phyloP scores from a whole-genome alignment of 2,329 filamentous ascomycete genomes.

The Microdochium nivale region DNA sequence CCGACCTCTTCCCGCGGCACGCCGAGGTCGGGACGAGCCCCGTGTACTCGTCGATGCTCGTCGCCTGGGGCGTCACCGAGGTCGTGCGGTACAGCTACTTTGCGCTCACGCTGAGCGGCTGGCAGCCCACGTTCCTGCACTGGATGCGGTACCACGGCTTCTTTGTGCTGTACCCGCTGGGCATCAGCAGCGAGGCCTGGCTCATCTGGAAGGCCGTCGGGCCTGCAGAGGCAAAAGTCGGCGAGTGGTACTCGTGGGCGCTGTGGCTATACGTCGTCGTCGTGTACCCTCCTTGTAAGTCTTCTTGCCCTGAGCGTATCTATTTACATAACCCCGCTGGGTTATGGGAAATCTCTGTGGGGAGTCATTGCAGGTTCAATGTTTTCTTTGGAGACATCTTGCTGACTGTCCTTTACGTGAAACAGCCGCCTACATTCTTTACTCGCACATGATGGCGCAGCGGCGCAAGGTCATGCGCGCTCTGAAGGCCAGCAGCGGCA shows the following conservation, averaged over 20 bases:
- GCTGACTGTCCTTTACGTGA: constrained; percentile 7
- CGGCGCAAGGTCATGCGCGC: constrained; percentile 67
- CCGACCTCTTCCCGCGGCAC: constrained; percentile 62
- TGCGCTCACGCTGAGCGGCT: constrained; percentile 57
- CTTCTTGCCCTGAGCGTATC: neutral
- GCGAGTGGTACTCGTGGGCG: constrained; percentile 51
- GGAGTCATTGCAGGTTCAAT: neutral
- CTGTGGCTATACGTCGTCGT: constrained; percentile 67
- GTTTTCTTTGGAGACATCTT: constrained; percentile 2
- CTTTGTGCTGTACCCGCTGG: constrained; percentile 84
- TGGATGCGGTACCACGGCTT: constrained; percentile 93
- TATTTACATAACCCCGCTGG: neutral
- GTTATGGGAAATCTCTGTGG: too few relatives aligned
- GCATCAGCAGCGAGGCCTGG: constrained; percentile 79
- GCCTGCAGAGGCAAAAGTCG: constrained; percentile 40
- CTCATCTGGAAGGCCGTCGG: constrained; percentile 65
- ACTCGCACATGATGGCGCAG: constrained; percentile 92
- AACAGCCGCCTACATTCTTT: constrained; percentile 70
- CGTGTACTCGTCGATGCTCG: constrained; percentile 68
- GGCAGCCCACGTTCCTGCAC: constrained; percentile 56
- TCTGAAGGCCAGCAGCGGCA: constrained; percentile 31
- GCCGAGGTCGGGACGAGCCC: constrained; percentile 37
- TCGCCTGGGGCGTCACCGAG: constrained; percentile 86
- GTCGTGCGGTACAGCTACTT: constrained; percentile 93
- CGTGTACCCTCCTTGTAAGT: constrained; percentile 73